A percentile compares a stretch with the other conserved stretches of the same genome.
phyloP scores from a whole-genome alignment of 2,329 filamentous ascomycete species.

The Paecilomyces variotii region DNA sequence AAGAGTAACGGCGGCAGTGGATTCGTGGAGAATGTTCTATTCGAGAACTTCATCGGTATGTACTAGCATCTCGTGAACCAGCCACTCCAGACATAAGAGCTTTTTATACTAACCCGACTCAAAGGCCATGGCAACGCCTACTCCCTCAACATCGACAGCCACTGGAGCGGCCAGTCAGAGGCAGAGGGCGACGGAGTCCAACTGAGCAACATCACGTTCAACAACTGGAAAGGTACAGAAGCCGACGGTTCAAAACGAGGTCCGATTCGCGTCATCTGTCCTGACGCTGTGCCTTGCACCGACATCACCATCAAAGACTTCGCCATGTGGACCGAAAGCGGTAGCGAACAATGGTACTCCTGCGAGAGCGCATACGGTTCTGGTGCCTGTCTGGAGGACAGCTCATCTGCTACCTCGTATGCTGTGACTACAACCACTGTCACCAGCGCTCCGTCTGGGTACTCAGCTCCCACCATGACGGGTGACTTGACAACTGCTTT shows the following conservation, averaged over 20 bases:
- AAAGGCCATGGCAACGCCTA: conserved; percentile 52
- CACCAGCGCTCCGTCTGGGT: conserved; percentile 18
- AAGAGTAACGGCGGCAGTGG: conserved; percentile 53
- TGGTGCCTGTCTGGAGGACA: conserved; percentile 38
- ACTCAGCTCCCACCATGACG: conserved; percentile 20
- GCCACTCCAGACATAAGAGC: not conserved
- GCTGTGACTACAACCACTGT: conserved; percentile 12
- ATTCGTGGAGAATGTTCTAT: conserved; percentile 40
- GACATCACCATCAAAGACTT: conserved; percentile 45
- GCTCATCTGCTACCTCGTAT: conserved; percentile 10
- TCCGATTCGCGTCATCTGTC: conserved; percentile 47
- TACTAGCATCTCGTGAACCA: not conserved
- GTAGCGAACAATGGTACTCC: conserved; percentile 30
- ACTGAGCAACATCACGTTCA: conserved; percentile 46
- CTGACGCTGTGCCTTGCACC: conserved; percentile 44
- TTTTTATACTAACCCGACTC: not conserved
- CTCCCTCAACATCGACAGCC: conserved; percentile 47
- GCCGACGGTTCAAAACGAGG: conserved; percentile 43
- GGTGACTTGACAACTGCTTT: conserved; percentile 17
- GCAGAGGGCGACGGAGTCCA: conserved; percentile 44
- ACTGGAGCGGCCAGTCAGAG: conserved; percentile 41
- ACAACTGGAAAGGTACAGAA: conserved; percentile 49
- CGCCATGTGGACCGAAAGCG: conserved; percentile 36
- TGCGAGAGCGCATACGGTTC: conserved; percentile 45
- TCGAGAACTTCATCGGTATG: conserved; percentile 49